Evolutionary conservation across 1,284 basidiomycete genomes (phyloP), one percentile per base, ranked within the genome.

Genomic region (Inonotus hispidus): DNA sequence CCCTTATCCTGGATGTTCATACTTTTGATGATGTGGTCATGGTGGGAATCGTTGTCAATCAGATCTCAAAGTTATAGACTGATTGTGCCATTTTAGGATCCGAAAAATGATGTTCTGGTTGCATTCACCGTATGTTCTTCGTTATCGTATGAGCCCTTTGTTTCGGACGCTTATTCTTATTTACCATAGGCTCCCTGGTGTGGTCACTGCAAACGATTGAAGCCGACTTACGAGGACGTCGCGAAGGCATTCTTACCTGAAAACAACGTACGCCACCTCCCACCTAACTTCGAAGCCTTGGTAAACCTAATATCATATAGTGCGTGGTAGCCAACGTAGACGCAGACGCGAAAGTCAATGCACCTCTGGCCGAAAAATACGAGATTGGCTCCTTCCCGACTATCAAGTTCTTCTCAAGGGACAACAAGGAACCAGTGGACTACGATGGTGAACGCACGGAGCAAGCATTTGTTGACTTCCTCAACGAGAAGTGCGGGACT

Each of bases 321-420:
- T 93, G 92, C 70, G 74, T 96, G 60, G 83, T 98, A 59, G 95
- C 93, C 29, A 93, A 96, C 72, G 78, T 98, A 66, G 88, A 99
- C 74, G 94, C 90, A 29, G 94, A 98, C 71, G 88, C 90, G 56
- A 81, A 85, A 63, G 79, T 80, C 68, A 96, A 97, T 81, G 82
- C 83, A 68, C 83, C 81, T 27, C 75, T 98, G 61, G 87, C 89
- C n/a, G 68, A 74, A 53, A 83, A 84, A 68, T 95, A 93, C 71
- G 89, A 80, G 13, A 81, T 97, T 63, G 72, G 75, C 43, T 83
- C 85, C 63, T 91, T 84, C 85, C 96, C 96, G 0, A 98, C 95
- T 16, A 85, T 99, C 78, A 95, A 92, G 74, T 97, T 96, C 81
- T 98, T 95, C 86, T 82, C 92, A 68, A 88, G 88, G 71, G 92